Base-by-base conservation (phyloP, 208 protist species). In the Hexamita inflata region DNA sequence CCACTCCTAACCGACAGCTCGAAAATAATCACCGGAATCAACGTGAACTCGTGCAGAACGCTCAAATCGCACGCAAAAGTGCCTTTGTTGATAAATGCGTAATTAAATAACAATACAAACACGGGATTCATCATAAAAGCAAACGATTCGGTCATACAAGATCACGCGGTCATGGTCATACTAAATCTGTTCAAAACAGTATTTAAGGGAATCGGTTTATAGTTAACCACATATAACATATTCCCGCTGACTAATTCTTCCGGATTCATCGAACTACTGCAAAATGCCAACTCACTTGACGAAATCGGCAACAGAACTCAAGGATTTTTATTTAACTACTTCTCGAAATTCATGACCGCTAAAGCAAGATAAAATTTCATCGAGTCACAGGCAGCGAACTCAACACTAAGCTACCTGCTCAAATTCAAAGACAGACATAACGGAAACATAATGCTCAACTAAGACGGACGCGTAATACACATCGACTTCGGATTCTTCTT, bases 401-500 rank as follows among this genome's bases (percentile, higher is more conserved):
- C 64, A 45, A 40, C 42, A 45, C 35, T 45, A 42, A 45, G 35
- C 11, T 70, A 70, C n/a, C 11, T 70, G 7, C n/a, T 70, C 7
- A 24, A n/a, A 15, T 70, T 70, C 64, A 70, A 70, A 49, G 64
- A 70, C 38, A 4, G 64, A 32, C 64, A 70, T 38, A 70, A 70
- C n/a, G 64, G 64, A n/a, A 70, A 70, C 35, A 70, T 70, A 19
- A 70, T 70, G 64, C 11, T 70, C 2, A 70, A 70, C 7, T n/a
- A 40, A n/a, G 15, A 70, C n/a, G 26, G 64, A 9, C 11, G 9
- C 9, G n/a, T 70, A 24, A 45, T 70, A 11, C 32, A 70, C 42
- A 70, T 70, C 11, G 64, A 70, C 38, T 70, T 70, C 38, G 64
- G 64, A n/a, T 70, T 70, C n/a, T n/a, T 70, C 2, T 45, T 70